Percentiles rank a stretch among this genome's conserved stretches.
phyloP scores from a whole-genome alignment of 2,329 filamentous ascomycete species.

The Verticillium albo-atrum region DNA sequence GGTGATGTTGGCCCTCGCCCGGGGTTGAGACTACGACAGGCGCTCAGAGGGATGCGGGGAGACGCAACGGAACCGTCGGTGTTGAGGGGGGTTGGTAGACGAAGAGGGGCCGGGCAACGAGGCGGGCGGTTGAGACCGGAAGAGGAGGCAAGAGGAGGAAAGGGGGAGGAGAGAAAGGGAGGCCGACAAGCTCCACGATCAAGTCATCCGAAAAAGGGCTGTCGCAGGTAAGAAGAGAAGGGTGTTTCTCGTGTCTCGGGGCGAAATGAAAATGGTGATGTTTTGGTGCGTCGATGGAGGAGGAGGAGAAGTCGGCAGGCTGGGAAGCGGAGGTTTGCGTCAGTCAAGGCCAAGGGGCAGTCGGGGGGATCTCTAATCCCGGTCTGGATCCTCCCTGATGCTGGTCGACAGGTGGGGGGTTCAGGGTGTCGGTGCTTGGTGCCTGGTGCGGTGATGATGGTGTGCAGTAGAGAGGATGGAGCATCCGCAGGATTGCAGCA shows the following conservation, averaged over 20 bases:
- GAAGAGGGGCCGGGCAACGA: not conserved
- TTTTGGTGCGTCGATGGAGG: not conserved
- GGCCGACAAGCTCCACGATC: not conserved
- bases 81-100: not conserved
- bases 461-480: not conserved
- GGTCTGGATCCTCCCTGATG: not conserved
- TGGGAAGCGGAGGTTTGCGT: constrained; percentile 1
- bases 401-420: not conserved
- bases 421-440: not conserved
- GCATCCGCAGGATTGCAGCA: not conserved
- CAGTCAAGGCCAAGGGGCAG: not conserved
- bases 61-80: not conserved
- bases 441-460: not conserved
- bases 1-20: not conserved
- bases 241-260: not conserved
- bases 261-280: not conserved
- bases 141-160: not conserved
- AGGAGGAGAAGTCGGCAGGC: not conserved
- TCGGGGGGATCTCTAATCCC: constrained; percentile 8
- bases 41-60: constrained; percentile 1
- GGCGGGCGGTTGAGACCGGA: not conserved
- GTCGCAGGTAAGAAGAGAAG: not conserved
- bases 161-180: constrained; percentile 2
- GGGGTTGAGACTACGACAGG: constrained; percentile 4
- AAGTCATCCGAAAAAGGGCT: constrained; percentile 9